These are phyloP conservation scores for Acacia melanoxylon DNA, from an alignment of 306 rosid species.

Conservation along the genomic window DNA sequence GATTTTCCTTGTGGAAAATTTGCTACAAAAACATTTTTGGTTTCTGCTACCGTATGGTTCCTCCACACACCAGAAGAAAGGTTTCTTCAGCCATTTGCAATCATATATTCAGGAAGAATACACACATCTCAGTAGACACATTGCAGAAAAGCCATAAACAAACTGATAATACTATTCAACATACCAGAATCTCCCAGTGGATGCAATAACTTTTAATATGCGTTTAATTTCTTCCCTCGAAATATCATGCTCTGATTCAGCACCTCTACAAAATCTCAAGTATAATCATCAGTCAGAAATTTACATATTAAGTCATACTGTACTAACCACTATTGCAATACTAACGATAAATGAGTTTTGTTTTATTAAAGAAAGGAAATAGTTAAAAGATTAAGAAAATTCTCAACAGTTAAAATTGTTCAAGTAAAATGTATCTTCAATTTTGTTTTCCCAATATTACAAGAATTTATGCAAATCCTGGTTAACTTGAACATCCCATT, in stretches of 20 bases:
- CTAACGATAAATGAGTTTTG: not conserved
- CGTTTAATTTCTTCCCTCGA: constrained; percentile 33
- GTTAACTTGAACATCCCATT: not conserved
- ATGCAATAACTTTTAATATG: constrained; percentile 44
- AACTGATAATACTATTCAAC: not conserved
- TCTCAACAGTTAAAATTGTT: not conserved
- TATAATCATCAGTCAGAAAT: not conserved
- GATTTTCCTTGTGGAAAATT: not conserved
- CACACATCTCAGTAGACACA: not conserved
- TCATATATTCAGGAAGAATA: not conserved
- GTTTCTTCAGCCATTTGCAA: not conserved
- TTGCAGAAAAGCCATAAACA: not conserved
- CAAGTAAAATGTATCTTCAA: not conserved
- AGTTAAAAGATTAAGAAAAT: not conserved
- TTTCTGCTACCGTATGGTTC: not conserved
- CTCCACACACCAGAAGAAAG: not conserved
- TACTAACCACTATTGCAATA: not conserved
- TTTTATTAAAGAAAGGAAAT: not conserved
- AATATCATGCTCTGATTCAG: constrained; percentile 26
- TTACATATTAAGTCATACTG: not conserved
- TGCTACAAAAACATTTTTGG: not conserved
- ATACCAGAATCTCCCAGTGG: constrained; percentile 47
- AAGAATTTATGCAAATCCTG: not conserved
- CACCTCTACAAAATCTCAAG: constrained; percentile 22
- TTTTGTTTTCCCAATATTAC: not conserved